Evolutionary conservation across 2,329 filamentous ascomycete genomes (phyloP).

Genomic region (Emydomyces testavorans): DNA sequence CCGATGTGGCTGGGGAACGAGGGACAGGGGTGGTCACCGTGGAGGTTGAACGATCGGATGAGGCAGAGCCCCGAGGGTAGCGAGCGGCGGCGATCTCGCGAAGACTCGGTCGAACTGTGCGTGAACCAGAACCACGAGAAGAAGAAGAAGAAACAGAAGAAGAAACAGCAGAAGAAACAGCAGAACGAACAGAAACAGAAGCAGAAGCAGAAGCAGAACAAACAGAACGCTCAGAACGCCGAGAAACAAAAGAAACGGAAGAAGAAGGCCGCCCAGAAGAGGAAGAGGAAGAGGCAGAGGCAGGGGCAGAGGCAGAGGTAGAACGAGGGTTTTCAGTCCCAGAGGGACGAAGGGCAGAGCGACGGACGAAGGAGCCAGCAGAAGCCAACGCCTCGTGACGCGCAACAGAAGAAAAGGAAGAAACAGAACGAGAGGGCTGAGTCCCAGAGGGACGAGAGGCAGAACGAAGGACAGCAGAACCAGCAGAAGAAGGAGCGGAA

Average conservation of each 20-base stretch:
- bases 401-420: neutral
- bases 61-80: constrained; percentile 1
- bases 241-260: constrained; percentile 8
- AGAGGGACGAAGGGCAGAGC: neutral
- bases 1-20: neutral
- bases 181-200: neutral
- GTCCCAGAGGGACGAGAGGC: neutral
- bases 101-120: too few species aligned
- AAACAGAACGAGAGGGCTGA: neutral
- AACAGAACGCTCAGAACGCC: neutral
- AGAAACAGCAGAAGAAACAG: constrained; percentile 9
- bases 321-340: neutral
- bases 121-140: constrained; percentile 10
- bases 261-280: neutral
- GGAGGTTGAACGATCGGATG: neutral
- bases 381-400: neutral
- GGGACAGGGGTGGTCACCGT: neutral
- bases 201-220: constrained; percentile 3
- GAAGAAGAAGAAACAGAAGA: constrained; percentile 8
- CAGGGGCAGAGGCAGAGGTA: neutral
- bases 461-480: constrained; percentile 1
- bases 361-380: neutral
- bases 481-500: neutral
- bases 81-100: neutral
- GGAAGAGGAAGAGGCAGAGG: neutral